These are phyloP conservation scores for Parachaetomium inaequale DNA, from an alignment of 495 filamentous ascomycete genomes.

Conservation along the genomic window DNA sequence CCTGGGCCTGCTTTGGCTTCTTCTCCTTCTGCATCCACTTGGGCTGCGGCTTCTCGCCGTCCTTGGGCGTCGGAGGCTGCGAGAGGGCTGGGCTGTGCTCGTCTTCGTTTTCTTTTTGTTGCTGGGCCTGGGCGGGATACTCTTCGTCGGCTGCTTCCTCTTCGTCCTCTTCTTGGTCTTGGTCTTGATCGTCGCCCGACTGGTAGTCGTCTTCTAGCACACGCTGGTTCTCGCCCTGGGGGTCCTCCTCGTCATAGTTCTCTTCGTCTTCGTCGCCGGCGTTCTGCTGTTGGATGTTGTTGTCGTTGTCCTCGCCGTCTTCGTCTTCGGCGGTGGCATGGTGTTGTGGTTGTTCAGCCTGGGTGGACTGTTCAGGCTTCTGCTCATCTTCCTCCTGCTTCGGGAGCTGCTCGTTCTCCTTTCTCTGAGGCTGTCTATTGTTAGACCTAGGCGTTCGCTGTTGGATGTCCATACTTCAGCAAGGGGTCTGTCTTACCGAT, in stretches of 20 bases:
- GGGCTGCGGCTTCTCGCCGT: conserved; percentile 34
- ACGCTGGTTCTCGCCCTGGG: conserved; percentile 23
- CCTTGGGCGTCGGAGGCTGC: conserved; percentile 35
- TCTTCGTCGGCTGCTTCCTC: conserved; percentile 24
- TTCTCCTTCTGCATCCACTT: conserved; percentile 34
- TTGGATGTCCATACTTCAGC: not conserved
- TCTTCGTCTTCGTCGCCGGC: conserved; percentile 19
- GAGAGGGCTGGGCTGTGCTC: conserved; percentile 25
- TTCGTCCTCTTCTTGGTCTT: conserved; percentile 23
- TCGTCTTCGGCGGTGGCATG: conserved; percentile 14
- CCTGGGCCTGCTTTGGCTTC: conserved; percentile 17
- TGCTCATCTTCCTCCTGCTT: conserved; percentile 23
- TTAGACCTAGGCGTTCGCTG: not conserved
- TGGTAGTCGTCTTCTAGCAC: conserved; percentile 24
- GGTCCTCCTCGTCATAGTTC: conserved; percentile 29
- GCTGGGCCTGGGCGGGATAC: conserved; percentile 2
- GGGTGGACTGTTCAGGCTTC: conserved; percentile 12
- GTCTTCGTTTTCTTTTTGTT: conserved; percentile 18
- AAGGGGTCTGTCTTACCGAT: conserved; percentile 26
- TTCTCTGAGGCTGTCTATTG: conserved; percentile 17
- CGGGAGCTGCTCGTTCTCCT: conserved; percentile 20
- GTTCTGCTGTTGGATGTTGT: conserved; percentile 13
- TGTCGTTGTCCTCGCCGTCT: not conserved
- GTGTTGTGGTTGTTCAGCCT: conserved; percentile 14
- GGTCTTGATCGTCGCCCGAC: conserved; percentile 15